Base-by-base conservation (phyloP, 2,329 filamentous ascomycete species). In the Sordariomycetes sp. region DNA sequence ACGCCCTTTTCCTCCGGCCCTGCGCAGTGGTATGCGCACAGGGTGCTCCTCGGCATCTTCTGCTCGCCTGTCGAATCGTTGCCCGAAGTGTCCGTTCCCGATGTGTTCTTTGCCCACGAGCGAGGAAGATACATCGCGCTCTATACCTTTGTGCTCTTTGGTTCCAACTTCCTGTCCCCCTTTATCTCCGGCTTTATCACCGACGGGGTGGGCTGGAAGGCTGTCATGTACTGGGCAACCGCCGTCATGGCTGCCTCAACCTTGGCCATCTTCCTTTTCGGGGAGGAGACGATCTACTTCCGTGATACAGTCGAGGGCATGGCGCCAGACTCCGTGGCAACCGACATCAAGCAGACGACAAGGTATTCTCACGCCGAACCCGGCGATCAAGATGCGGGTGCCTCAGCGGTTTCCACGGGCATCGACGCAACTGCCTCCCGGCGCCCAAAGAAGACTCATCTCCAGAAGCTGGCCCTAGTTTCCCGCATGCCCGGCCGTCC, bases 261-360 rank as follows among this genome's bases (percentile, higher is more conserved):
- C 14, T 48, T 74, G 0, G 70, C 76, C 37, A 59, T 76, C 0
- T 81, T 84, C 64, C 69, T 85, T 60, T 79, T 85, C 63, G 79
- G 83, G 60, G 81, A 85, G 61, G 82, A 86, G 65, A 81, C 80
- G 7, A 76, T 76, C 16, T 85, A 84, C 54, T 35, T 35, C 54
- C 28, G 54, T 12, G 18, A 48, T 11, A 22, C 40, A 18, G 18
- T 34, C 20, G n/a, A n/a, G n/a, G 25, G 16, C 35, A 37, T 14
- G 35, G 54, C 4, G 22, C 37, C 18, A 16, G 40, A 43, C 61
- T 60, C 51, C 22, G 48, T 22, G 22, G 24, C 14, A 1, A 53
- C 32, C n/a, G 35, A 12, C 20, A 46, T 18, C 54, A 57, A 66
- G 53, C 35, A 14, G 61, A 63, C 37, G 58, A 59, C 24, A n/a